These are phyloP conservation scores for Tarenaya hassleriana DNA, from an alignment of 345 rosid genomes.

Conservation along the genomic window DNA sequence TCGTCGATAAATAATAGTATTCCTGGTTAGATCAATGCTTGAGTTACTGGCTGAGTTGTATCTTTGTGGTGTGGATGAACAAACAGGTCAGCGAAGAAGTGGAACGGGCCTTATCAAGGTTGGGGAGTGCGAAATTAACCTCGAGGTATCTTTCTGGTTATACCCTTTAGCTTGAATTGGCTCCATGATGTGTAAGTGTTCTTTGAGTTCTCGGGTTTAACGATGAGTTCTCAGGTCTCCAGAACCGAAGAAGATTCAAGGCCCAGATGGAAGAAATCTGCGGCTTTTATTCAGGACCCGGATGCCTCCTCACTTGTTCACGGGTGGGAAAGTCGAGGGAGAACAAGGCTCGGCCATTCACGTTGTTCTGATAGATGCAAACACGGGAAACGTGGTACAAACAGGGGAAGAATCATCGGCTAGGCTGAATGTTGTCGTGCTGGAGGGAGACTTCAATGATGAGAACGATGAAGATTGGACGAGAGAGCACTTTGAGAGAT, in stretches of 20 bases:
- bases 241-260: constrained; percentile 51
- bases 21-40: not conserved
- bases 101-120: constrained; percentile 73
- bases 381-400: constrained; percentile 55
- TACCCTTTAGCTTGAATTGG: not conserved
- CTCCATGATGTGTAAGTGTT: not conserved
- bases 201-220: not conserved
- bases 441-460: constrained; percentile 81
- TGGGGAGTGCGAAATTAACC: constrained; percentile 46
- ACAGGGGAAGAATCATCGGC: constrained; percentile 60
- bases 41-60: constrained; percentile 9
- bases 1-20: not conserved
- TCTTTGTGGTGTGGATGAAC: constrained; percentile 15
- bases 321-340: constrained; percentile 89
- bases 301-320: constrained; percentile 91
- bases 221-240: constrained; percentile 37
- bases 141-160: constrained; percentile 40
- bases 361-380: constrained; percentile 55
- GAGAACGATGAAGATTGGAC: constrained; percentile 64
- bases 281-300: constrained; percentile 76
- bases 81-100: constrained; percentile 90
- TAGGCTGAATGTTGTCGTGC: constrained; percentile 65
- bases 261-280: constrained; percentile 49
- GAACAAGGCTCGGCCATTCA: constrained; percentile 83
- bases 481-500: constrained; percentile 61